These are phyloP conservation scores for Carex myosuroides DNA, from an alignment of 176 grass and related monocot genomes.

Conservation along the genomic window DNA sequence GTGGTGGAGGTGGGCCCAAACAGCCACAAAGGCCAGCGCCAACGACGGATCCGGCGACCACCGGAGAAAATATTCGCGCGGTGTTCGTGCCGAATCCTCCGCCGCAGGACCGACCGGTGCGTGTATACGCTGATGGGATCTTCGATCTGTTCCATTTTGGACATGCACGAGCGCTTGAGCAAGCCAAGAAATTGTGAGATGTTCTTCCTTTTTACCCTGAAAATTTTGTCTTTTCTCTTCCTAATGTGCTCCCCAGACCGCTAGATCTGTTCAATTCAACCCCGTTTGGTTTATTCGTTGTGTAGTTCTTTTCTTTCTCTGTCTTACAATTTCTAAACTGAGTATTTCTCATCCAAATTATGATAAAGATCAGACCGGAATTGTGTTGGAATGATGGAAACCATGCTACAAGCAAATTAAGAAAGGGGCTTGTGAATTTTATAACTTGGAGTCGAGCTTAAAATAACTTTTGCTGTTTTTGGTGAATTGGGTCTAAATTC, in stretches of 20 bases:
- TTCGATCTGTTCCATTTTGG: conserved; percentile 99
- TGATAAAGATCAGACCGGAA: background rate
- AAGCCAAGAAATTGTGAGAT: conserved; percentile 76
- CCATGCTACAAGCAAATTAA: background rate
- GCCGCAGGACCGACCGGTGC: conserved; percentile 33
- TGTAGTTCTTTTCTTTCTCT: background rate
- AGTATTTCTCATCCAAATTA: background rate
- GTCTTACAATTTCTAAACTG: background rate
- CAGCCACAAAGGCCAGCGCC: background rate
- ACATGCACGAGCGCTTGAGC: conserved; percentile 94
- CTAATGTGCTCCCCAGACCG: background rate
- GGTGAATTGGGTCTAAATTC: background rate
- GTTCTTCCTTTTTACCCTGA: too few relatives aligned
- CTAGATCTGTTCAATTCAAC: conserved; percentile 17
- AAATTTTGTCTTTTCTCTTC: background rate
- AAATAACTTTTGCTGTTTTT: background rate
- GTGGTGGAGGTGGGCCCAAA: background rate
- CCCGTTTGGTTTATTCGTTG: background rate
- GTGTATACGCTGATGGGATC: conserved; percentile 97
- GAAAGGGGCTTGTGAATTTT: background rate
- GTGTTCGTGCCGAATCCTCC: background rate
- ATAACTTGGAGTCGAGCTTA: background rate
- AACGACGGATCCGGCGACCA: background rate
- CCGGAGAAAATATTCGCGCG: background rate
- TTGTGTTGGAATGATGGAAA: background rate